Conservation (phyloP, 2,329 filamentous ascomycete species). For the Lachnellula arida region DNA sequence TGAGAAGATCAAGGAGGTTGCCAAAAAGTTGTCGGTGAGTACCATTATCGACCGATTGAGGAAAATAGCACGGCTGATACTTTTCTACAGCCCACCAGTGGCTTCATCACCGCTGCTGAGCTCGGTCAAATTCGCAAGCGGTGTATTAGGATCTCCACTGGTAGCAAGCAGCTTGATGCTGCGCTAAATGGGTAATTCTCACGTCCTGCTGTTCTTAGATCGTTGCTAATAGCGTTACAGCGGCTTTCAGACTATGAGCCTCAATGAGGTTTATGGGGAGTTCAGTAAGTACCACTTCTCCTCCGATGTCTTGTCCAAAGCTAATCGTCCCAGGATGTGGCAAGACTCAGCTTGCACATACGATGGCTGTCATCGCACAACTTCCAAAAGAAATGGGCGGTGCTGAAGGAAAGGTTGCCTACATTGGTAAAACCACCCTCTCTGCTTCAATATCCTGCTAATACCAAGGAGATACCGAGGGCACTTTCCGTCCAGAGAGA, state of each 20-base stretch:
- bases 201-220: neutral
- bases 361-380: slow-evolving; percentile 60
- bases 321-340: slow-evolving; percentile 45
- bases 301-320: neutral
- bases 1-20: slow-evolving; percentile 65
- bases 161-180: slow-evolving; percentile 63
- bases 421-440: slow-evolving; percentile 47
- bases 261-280: slow-evolving; percentile 60
- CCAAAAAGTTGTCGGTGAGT: slow-evolving; percentile 38
- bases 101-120: slow-evolving; percentile 63
- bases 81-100: slow-evolving; percentile 49
- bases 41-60: neutral
- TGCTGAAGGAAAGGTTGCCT: slow-evolving; percentile 64
- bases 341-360: slow-evolving; percentile 66
- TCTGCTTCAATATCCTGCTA: slow-evolving; percentile 3
- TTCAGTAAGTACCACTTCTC: slow-evolving; percentile 38
- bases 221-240: slow-evolving; percentile 33
- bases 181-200: slow-evolving; percentile 54
- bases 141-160: slow-evolving; percentile 61
- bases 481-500: slow-evolving; percentile 62
- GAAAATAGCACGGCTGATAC: slow-evolving; percentile 10
- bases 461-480: slow-evolving; percentile 47
- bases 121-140: slow-evolving; percentile 57
- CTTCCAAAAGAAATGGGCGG: slow-evolving; percentile 57
- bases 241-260: slow-evolving; percentile 66